Conservation (phyloP, 2,329 filamentous ascomycete species). For the Meredithiella fracta region DNA sequence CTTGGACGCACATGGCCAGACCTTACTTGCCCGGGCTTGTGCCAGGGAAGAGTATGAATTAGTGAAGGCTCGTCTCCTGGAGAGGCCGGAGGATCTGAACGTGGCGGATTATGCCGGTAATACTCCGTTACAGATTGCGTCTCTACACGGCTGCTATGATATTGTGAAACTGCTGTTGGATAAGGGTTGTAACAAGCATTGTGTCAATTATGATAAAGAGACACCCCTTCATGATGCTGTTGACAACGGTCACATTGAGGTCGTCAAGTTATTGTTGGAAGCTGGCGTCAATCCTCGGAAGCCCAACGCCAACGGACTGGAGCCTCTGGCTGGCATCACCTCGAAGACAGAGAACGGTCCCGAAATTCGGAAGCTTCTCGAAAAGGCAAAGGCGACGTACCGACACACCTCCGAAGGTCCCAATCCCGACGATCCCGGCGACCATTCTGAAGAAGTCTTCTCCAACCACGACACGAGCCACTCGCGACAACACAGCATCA, state of each 20-base stretch:
- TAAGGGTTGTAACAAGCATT: slow-evolving; percentile 71
- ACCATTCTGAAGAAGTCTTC: slow-evolving; percentile 35
- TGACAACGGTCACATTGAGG: slow-evolving; percentile 81
- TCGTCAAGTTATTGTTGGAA: slow-evolving; percentile 68
- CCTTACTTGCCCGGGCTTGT: slow-evolving; percentile 75
- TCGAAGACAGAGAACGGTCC: slow-evolving; percentile 60
- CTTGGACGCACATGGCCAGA: slow-evolving; percentile 83
- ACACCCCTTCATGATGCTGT: slow-evolving; percentile 92
- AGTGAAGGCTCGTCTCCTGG: slow-evolving; percentile 56
- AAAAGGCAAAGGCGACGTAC: slow-evolving; percentile 12
- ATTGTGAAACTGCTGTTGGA: slow-evolving; percentile 79
- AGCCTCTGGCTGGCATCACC: slow-evolving; percentile 71
- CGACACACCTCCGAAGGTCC: slow-evolving; percentile 11
- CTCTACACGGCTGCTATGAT: slow-evolving; percentile 68
- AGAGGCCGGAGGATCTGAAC: slow-evolving; percentile 76
- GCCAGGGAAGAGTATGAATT: slow-evolving; percentile 67
- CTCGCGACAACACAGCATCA: slow-evolving; percentile 31
- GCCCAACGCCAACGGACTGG: slow-evolving; percentile 80
- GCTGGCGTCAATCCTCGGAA: slow-evolving; percentile 84
- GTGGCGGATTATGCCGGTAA: slow-evolving; percentile 91
- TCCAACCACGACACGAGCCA: slow-evolving; percentile 2
- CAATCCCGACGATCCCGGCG: slow-evolving; percentile 9
- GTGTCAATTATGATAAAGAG: slow-evolving; percentile 64
- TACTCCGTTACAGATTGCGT: slow-evolving; percentile 83
- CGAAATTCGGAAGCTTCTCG: slow-evolving; percentile 49